A percentile compares a stretch with the other conserved stretches of the same genome.
Evolutionary conservation across 23 red algal species (phyloP).

Genomic region (Pyropia yezoensis): DNA sequence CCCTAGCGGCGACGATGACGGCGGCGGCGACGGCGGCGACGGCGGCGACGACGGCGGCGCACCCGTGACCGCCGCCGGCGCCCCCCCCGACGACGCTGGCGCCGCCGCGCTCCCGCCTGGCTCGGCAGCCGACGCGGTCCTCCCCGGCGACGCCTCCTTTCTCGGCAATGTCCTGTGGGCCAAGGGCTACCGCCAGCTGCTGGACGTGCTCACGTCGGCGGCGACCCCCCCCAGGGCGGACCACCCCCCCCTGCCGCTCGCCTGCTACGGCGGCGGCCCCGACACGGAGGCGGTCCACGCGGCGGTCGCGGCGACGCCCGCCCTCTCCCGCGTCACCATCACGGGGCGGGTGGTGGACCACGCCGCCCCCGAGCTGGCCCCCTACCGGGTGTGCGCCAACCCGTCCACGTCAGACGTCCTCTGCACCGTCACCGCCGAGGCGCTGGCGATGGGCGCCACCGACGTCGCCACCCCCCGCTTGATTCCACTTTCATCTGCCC

Average conservation of each 20-base stretch:
- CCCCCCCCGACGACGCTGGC: no score
- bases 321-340: constrained; percentile 16
- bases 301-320: no score
- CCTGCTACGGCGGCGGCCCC: constrained; percentile 52
- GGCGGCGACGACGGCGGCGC: no score
- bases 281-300: constrained; percentile 27
- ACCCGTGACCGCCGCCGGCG: no score
- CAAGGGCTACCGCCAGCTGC: constrained; percentile 58
- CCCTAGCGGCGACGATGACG: no score
- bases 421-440: constrained; percentile 63
- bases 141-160: constrained; percentile 43
- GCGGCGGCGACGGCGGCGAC: no score
- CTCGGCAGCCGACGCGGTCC: no score
- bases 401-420: constrained; percentile 45
- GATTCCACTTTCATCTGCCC: no score
- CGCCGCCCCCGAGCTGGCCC: constrained; percentile 12
- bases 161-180: constrained; percentile 71
- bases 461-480: no score
- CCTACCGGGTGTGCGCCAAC: constrained; percentile 57
- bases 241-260: constrained; percentile 19
- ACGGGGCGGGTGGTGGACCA: constrained; percentile 34
- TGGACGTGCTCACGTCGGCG: constrained; percentile 28
- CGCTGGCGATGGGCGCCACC: constrained; percentile 56
- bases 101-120: no score
- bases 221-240: not conserved